Base-by-base conservation (phyloP, 2,329 filamentous ascomycete species). In the Emmonsia crescens region DNA sequence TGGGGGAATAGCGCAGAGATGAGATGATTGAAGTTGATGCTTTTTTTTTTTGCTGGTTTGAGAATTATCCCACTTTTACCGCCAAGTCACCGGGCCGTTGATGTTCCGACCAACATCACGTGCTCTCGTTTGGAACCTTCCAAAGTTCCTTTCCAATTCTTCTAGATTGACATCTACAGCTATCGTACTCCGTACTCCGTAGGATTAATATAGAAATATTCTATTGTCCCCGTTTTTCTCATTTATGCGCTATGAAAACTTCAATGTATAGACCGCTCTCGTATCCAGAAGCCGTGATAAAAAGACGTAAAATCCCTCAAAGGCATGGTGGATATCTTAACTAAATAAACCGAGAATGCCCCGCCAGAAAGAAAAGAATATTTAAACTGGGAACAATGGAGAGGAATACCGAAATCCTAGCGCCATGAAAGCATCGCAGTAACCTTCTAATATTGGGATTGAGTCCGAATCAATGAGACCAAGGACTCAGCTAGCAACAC, bases 401-500 rank as follows among this genome's bases (percentile, higher is more conserved):
- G 14, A 55, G 10, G 14, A 5, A 42, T 27, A 14, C 54, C 16
- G n/a, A 38, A 55, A 55, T 10, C 19, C 54, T 27, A n/a, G 14
- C 9, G 16, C n/a, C 36, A n/a, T 27, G 14, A 24, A 57, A 19
- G 16, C 21, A 57, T 16, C 36, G 42, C 21, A 24, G 10, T n/a
- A 14, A 6, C 31, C 3, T n/a, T 5, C 38, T 42, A 46, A 42
- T 29, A 31, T 21, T 42, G 46, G 21, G 33, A 21, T 46, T 49
- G 42, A 5, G 8, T 29, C 24, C 9, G 38, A 31, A 71, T 66
- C 60, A 72, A 60, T 12, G 66, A 60, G 9, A 64, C 55, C 24
- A 72, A 60, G 33, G 62, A 60, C 44, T 72, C 68, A 3, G 69
- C 70, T 8, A 68, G 62, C 1, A 55, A 52, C 24, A 66, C 60